These are phyloP conservation scores for Amphicarpaea edgeworthii DNA, from an alignment of 306 rosid genomes.

Conservation along the genomic window DNA sequence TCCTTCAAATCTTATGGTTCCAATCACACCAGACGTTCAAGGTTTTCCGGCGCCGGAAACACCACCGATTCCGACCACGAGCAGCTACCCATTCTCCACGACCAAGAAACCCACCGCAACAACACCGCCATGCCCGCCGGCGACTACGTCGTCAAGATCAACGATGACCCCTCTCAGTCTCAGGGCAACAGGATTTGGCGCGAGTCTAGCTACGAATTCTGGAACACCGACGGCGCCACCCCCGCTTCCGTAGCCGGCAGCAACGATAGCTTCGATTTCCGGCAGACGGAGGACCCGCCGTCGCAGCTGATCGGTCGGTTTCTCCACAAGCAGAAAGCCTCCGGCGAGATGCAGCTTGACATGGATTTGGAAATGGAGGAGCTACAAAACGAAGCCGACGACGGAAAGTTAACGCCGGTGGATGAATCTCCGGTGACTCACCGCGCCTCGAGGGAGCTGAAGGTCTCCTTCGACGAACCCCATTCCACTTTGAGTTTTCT, in stretches of 20 bases:
- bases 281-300: conserved; percentile 69
- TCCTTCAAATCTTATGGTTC: conserved; percentile 72
- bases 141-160: conserved; percentile 62
- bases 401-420: conserved; percentile 43
- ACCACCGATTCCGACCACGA: conserved; percentile 43
- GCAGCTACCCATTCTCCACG: conserved; percentile 62
- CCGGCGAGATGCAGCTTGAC: conserved; percentile 76
- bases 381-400: conserved; percentile 42
- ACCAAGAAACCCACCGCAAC: conserved; percentile 41
- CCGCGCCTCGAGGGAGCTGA: conserved; percentile 59
- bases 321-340: conserved; percentile 73
- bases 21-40: conserved; percentile 43
- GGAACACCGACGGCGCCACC: conserved; percentile 39
- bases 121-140: conserved; percentile 31
- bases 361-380: conserved; percentile 98
- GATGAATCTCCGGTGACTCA: conserved; percentile 61
- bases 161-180: conserved; percentile 11
- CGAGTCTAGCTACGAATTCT: conserved; percentile 67
- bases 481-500: not conserved
- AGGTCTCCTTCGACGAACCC: conserved; percentile 67
- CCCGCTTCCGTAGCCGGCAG: no score
- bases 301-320: conserved; percentile 77
- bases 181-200: conserved; percentile 53
- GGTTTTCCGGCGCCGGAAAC: conserved; percentile 45
- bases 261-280: conserved; percentile 58